phyloP scores from a whole-genome alignment of 331 rosid species.

The Ulmus americana region DNA sequence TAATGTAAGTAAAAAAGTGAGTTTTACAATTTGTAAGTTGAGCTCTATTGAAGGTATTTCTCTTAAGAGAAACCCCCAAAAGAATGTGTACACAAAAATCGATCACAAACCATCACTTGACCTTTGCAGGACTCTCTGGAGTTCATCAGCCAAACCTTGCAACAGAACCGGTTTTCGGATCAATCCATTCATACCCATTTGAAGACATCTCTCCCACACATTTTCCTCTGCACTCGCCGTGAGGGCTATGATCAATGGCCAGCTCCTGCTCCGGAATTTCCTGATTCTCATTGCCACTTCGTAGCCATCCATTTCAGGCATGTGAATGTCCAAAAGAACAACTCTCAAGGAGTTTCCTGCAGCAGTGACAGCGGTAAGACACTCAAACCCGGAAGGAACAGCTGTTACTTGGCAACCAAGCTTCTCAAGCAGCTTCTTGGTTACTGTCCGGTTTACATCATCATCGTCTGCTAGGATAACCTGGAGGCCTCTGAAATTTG shows the following conservation, averaged over 20 bases:
- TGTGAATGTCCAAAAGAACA: slow-evolving; percentile 67
- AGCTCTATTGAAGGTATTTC: slow-evolving; percentile 14
- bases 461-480: slow-evolving; percentile 68
- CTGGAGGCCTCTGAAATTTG: slow-evolving; percentile 47
- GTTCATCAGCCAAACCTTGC: slow-evolving; percentile 59
- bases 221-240: slow-evolving; percentile 70
- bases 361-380: slow-evolving; percentile 44
- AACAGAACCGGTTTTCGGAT: slow-evolving; percentile 68
- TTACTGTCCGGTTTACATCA: slow-evolving; percentile 61
- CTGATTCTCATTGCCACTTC: slow-evolving; percentile 69
- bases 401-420: slow-evolving; percentile 68
- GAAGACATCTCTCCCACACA: slow-evolving; percentile 61
- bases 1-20: slow-evolving; percentile 23
- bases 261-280: slow-evolving; percentile 48
- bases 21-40: slow-evolving; percentile 12
- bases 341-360: slow-evolving; percentile 39
- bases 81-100: not conserved
- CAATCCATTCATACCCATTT: slow-evolving; percentile 73
- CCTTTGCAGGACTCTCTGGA: slow-evolving; percentile 46
- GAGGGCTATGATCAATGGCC: slow-evolving; percentile 71
- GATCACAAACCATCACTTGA: slow-evolving; percentile 49
- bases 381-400: slow-evolving; percentile 70
- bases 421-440: slow-evolving; percentile 75
- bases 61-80: slow-evolving; percentile 19
- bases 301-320: slow-evolving; percentile 88